These are phyloP conservation scores for Canna indica DNA, from an alignment of 176 grass and related monocot genomes.

Conservation along the genomic window DNA sequence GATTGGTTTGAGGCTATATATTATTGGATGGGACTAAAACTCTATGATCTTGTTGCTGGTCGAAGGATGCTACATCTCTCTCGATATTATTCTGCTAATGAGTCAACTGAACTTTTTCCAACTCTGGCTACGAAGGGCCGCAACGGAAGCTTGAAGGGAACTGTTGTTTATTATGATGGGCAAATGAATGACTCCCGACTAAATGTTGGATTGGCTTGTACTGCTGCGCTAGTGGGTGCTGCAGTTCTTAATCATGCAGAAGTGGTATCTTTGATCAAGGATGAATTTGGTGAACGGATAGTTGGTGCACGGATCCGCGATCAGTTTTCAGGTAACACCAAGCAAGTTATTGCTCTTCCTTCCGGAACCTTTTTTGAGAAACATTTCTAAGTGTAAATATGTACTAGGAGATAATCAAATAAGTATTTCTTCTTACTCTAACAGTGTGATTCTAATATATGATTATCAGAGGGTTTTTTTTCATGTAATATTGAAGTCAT, in stretches of 20 bases:
- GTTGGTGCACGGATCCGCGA: slow-evolving; percentile 70
- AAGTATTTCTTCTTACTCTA: too few relatives aligned
- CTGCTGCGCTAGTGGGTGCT: slow-evolving; percentile 69
- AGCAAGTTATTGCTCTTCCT: slow-evolving; percentile 33
- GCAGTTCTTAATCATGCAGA: slow-evolving; percentile 88
- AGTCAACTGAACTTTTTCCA: slow-evolving; percentile 85
- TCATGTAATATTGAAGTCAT: neutral
- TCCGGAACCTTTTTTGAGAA: neutral
- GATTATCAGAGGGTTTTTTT: too few relatives aligned
- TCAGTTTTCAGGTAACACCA: slow-evolving; percentile 64
- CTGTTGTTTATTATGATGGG: slow-evolving; percentile 92
- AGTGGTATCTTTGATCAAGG: slow-evolving; percentile 79
- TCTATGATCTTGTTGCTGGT: slow-evolving; percentile 90
- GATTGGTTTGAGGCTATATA: slow-evolving; percentile 93
- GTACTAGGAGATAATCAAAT: neutral
- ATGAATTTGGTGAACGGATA: slow-evolving; percentile 58
- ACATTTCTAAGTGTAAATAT: neutral
- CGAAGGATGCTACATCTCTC: slow-evolving; percentile 81
- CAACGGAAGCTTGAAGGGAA: slow-evolving; percentile 69
- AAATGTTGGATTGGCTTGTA: slow-evolving; percentile 89
- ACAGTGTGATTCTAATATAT: too few relatives aligned
- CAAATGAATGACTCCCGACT: slow-evolving; percentile 93
- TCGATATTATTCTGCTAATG: slow-evolving; percentile 85
- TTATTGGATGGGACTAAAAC: slow-evolving; percentile 85
- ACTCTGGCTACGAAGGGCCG: slow-evolving; percentile 60